Base-by-base conservation (phyloP, 176 grass and related monocot species). In the Elaeis guineensis region DNA sequence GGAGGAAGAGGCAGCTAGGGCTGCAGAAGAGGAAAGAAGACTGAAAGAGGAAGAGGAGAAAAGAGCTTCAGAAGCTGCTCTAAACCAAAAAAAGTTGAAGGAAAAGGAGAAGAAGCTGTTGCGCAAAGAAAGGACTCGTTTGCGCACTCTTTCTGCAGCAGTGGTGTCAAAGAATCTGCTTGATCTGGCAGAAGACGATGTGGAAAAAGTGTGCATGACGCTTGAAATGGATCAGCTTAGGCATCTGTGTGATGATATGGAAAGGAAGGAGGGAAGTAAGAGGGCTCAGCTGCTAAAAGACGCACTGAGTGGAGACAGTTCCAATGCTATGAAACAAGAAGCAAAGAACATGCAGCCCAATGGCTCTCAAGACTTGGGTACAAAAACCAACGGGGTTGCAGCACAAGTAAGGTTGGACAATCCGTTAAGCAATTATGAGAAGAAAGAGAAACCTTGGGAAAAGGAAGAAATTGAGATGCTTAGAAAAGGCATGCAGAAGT, bases 381-480 rank as follows among this genome's bases (percentile, higher is more conserved):
- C 66, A 15, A 69, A 78, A 83, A 19, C 79, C 21, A 59, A 68
- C 25, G 49, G 64, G 52, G 29, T 11, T 15, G 44, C 53, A 52
- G 57, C 52, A 35, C 63, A 75, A 29, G 81, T 15, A 3, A 25
- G 65, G 58, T 50, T 70, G 57, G 71, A n/a, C 58, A 57, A n/a
- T 53, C 4, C 66, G 59, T 54, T 80, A 69, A 62, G 59, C 51
- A 79, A 25, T 63, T 82, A 72, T 62, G 84, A 97, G 63, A 97
- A 90, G 74, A 91, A 89, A 75, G 93, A 91, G 63, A 97, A 57
- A 67, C 79, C 70, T 9, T 97, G 93, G 93, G 76, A 63, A 68
- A 97, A 86, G 60, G 87, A 98, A 71, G 93, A 98, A 60, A 78
- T 98, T 68, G 93, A 98, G 52, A 59, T 98, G 84, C 81, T 98